These are phyloP conservation scores for Hypoxylon trugodes DNA, from an alignment of 495 filamentous ascomycete species.

Conservation along the genomic window DNA sequence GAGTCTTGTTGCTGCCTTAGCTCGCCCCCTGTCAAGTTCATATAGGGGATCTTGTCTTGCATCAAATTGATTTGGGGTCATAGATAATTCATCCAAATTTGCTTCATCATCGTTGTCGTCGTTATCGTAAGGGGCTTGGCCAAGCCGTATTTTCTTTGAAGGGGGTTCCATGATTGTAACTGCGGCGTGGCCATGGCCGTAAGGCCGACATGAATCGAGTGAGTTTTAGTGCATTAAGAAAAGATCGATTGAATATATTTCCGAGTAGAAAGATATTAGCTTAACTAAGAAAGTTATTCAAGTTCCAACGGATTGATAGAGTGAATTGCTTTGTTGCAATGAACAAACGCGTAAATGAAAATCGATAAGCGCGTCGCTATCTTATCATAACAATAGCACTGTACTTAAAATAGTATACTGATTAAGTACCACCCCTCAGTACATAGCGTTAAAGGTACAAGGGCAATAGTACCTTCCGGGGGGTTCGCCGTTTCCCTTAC, in stretches of 20 bases:
- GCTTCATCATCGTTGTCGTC: conserved; percentile 50
- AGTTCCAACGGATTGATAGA: neutral
- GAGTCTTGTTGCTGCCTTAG: conserved; percentile 69
- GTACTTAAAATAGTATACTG: neutral
- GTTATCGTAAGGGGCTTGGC: conserved; percentile 44
- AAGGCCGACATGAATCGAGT: neutral
- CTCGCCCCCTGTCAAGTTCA: conserved; percentile 65
- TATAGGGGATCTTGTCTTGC: conserved; percentile 56
- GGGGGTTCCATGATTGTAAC: conserved; percentile 64
- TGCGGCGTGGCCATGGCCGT: conserved; percentile 14
- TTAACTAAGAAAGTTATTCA: no score
- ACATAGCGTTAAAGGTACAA: neutral
- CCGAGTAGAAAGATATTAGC: neutral
- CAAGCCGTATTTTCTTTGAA: conserved; percentile 64
- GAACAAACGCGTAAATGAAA: conserved; percentile 27
- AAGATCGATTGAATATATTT: neutral
- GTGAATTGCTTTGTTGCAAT: conserved; percentile 17
- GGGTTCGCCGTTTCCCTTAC: conserved; percentile 1
- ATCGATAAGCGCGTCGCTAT: conserved; percentile 27
- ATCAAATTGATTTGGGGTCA: conserved; percentile 52
- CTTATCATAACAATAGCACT: conserved; percentile 15
- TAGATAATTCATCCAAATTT: conserved; percentile 54
- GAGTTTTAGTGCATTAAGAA: neutral
- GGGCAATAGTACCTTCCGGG: neutral
- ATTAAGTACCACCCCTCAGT: neutral